These are phyloP conservation scores for Kitagawia praeruptora DNA, from an alignment of 129 eudicot genomes.

Conservation along the genomic window DNA sequence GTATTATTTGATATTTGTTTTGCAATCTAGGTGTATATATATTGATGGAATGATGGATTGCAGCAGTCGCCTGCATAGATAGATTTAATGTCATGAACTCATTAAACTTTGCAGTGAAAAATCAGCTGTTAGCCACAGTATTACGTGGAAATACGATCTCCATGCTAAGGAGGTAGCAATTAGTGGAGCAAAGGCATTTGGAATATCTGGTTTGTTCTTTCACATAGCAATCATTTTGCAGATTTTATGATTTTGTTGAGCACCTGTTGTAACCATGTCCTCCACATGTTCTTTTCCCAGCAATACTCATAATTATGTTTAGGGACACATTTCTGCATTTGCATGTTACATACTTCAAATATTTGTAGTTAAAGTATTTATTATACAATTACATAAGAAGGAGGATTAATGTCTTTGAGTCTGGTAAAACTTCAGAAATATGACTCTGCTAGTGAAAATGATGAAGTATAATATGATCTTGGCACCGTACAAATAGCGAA, in stretches of 20 bases:
- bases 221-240: background rate
- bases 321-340: background rate
- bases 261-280: background rate
- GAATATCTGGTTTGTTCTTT: conserved; percentile 62
- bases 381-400: too few relatives aligned
- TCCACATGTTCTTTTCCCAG: background rate
- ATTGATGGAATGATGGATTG: background rate
- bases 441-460: background rate
- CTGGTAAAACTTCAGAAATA: background rate
- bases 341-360: background rate
- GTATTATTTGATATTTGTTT: background rate
- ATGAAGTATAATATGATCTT: background rate
- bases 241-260: background rate
- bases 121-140: conserved; percentile 79
- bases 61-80: conserved; percentile 1
- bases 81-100: conserved; percentile 3
- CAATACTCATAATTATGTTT: background rate
- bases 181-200: conserved; percentile 80
- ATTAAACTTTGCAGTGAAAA: conserved; percentile 46
- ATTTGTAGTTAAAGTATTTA: too few relatives aligned
- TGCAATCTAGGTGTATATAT: background rate
- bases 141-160: conserved; percentile 61
- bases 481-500: background rate
- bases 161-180: conserved; percentile 56
- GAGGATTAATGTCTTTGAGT: too few relatives aligned